Evolutionary conservation across 805 yeast species (phyloP), one percentile per base, ranked within the genome.

Genomic region (Cyberlindnera americana): DNA sequence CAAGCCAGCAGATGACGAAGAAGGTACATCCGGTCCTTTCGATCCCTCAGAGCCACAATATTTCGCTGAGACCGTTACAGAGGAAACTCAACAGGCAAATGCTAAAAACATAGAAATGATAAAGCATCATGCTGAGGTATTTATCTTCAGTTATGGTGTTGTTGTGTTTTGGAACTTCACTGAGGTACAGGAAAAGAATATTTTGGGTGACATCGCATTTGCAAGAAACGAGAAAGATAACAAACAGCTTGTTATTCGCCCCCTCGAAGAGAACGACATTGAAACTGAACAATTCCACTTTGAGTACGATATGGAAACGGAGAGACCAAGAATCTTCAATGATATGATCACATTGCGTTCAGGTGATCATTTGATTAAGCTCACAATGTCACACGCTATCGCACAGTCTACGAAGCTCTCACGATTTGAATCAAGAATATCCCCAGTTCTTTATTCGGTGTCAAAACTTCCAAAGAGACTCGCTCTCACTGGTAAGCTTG

Each of bases 111-210:
- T 49, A 17, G 57, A 48, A 15, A 49, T 42, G 55, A 52, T 51
- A n/a, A 51, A 56, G 37, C 62, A 61, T 33, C 86, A 81, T 57
- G 91, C 96, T 0, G 98, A 91, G 55, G 73, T 93, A 70, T 93
- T 93, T 55, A 75, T 93, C 12, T 79, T 91, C 58, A 81, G 78
- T 38, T 93, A 93, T 59, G 99, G 99, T 16, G 95, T 91, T 12
- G 88, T 93, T n/a, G 97, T 93, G 16, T 90, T 93, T 56, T 93
- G 99, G 99, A 93, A 93, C 56, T 89, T 93, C 52, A 79, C 91
- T 3, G 96, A 89, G 57, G 70, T 77, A 7, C 96, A 93, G 57
- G 99, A 93, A 55, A 89, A 89, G 65, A 93, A 91, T 53, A 78
- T 93, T 15, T 70, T 93, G 40, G 98, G 97, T 1, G 99, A 93